Conservation (phyloP, 768 basidiomycete genomes). For the Phlebiopsis gigantea region DNA sequence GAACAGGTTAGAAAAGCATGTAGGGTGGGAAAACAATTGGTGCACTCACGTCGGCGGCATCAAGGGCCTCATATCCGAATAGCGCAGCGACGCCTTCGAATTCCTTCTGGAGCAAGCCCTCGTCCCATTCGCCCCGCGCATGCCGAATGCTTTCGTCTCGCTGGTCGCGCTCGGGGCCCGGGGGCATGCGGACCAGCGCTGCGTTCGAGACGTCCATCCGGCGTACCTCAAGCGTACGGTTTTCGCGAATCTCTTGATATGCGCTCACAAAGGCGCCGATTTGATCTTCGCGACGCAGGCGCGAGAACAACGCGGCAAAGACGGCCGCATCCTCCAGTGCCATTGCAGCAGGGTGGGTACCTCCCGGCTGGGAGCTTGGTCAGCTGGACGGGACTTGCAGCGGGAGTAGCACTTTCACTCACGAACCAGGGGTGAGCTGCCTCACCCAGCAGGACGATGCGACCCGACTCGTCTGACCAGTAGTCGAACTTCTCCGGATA, state of each 20-base stretch:
- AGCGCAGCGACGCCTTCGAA: constrained; percentile 51
- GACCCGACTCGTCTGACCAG: constrained; percentile 45
- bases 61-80: constrained; percentile 46
- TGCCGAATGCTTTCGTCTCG: constrained; percentile 27
- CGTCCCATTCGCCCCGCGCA: constrained; percentile 39
- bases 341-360: constrained; percentile 45
- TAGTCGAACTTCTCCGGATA: constrained; percentile 33
- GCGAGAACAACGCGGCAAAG: constrained; percentile 53
- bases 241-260: constrained; percentile 54
- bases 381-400: not conserved
- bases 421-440: constrained; percentile 56
- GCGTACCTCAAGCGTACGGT: constrained; percentile 39
- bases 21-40: not conserved
- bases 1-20: not conserved
- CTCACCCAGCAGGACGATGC: constrained; percentile 49
- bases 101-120: constrained; percentile 36
- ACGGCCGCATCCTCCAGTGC: constrained; percentile 59
- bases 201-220: constrained; percentile 41
- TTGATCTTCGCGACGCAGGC: constrained; percentile 40
- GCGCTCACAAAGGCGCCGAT: constrained; percentile 47
- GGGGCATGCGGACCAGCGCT: constrained; percentile 36
- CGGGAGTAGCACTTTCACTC: constrained; percentile 15
- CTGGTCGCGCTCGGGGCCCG: constrained; percentile 37
- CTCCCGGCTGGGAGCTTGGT: constrained; percentile 38
- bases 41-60: constrained; percentile 44